Base-by-base conservation (phyloP, 2,329 filamentous ascomycete genomes). In the Stemphylium lycopersici region DNA sequence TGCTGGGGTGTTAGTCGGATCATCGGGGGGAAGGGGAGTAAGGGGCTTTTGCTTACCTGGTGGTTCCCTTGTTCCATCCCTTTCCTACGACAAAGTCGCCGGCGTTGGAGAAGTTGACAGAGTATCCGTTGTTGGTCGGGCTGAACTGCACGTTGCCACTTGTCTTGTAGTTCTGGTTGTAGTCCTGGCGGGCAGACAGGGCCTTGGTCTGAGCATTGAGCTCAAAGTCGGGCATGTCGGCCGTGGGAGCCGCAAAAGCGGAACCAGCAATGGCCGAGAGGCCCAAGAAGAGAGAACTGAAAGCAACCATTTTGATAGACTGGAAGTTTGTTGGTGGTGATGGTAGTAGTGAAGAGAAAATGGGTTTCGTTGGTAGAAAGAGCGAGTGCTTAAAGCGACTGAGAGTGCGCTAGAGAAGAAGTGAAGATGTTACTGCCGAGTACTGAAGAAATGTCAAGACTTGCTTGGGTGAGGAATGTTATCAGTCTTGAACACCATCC, bases 141-240 rank as follows among this genome's bases (percentile, higher is more conserved):
- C 39, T 58, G 58, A 65, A 72, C 41, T 70, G 61, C 8, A 71
- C 65, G 48, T 60, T 71, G 52, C 69, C 69, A 26, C 58, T 59
- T 13, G 69, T 72, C 59, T 68, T 71, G 63, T 72, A 72, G 59
- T 72, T 68, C 44, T 72, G 69, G 53, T 67, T 68, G 62, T 72
- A 72, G 58, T 72, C 69, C 57, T 72, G 68, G 42, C 69, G 69
- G 39, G 39, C 39, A 3, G 37, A 26, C 32, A 63, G 62, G 31
- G 48, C 52, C 34, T 70, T 61, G 36, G 15, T 42, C 12, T 60
- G 40, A 22, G 29, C 46, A 38, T 22, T 57, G 44, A 71, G 56
- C 48, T 72, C 67, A 45, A 71, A 72, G 58, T 72, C 68, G 20
- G 65, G 67, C 46, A 62, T 54, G 45, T 70, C 65, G 22, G 52